Percentiles rank a stretch among this genome's conserved stretches.
Conservation (phyloP, 2,329 filamentous ascomycete species). For the Aphanocladium album region DNA sequence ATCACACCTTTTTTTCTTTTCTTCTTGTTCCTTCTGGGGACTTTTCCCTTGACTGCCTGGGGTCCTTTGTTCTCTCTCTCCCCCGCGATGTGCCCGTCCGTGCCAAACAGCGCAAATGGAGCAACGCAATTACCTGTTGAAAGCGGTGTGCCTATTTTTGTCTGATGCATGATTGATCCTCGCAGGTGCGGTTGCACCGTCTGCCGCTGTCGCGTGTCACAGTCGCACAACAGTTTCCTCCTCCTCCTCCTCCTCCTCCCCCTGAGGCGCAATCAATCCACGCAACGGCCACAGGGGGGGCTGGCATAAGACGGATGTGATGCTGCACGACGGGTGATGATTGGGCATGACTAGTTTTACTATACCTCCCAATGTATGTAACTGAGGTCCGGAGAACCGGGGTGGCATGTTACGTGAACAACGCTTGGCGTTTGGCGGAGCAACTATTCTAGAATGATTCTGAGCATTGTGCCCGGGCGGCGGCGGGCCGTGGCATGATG, state of each 20-base stretch:
- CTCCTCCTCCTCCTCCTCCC: too few relatives aligned
- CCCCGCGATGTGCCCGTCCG: not conserved
- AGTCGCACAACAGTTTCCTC: not conserved
- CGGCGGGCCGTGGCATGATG: not conserved
- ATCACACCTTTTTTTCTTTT: not conserved
- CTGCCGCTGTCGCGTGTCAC: conserved; percentile 1
- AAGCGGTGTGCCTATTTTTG: too few relatives aligned
- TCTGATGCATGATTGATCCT: not conserved
- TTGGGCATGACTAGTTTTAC: too few relatives aligned
- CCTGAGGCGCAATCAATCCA: not conserved
- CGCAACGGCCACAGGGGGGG: too few relatives aligned
- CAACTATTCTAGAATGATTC: not conserved
- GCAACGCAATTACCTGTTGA: too few relatives aligned
- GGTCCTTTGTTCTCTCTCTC: conserved; percentile 3
- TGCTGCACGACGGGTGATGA: too few relatives aligned
- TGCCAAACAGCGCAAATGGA: too few relatives aligned
- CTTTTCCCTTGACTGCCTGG: not conserved
- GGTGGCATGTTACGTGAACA: not conserved
- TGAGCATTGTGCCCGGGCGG: not conserved
- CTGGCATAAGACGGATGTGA: too few relatives aligned
- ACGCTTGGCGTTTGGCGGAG: not conserved
- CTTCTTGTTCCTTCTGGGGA: not conserved
- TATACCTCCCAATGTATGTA: not conserved
- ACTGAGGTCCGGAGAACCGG: not conserved
- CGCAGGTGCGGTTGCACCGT: too few relatives aligned